These are phyloP conservation scores for Fusarium pininemorale DNA, from an alignment of 2,329 filamentous ascomycete species.

Conservation along the genomic window DNA sequence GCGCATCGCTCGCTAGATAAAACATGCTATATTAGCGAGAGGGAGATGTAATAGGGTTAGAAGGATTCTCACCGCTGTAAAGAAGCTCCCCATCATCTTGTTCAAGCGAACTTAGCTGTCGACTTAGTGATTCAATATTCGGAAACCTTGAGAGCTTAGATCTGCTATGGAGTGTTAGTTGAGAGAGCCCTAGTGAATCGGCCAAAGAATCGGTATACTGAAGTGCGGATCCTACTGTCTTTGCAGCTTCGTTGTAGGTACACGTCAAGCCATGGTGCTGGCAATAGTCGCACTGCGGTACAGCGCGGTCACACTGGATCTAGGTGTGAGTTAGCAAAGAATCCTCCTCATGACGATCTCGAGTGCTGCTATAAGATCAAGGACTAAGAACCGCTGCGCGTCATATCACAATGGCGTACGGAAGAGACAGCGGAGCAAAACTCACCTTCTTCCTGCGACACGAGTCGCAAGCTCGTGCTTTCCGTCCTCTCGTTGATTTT, in stretches of 20 bases:
- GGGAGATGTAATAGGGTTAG: rapidly evolving
- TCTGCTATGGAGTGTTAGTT: neutral
- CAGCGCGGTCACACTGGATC: slow-evolving; percentile 1
- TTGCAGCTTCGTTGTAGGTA: neutral
- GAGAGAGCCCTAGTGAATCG: rapidly evolving
- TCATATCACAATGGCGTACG: rapidly evolving
- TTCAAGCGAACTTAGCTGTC: rapidly evolving
- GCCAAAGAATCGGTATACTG: neutral
- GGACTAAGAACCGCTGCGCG: neutral
- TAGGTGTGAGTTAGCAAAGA: neutral
- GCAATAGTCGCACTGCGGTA: slow-evolving; percentile 9
- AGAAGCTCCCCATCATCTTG: neutral
- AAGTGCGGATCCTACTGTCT: neutral
- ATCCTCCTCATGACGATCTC: neutral
- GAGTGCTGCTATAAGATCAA: neutral
- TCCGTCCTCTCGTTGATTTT: neutral
- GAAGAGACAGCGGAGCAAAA: neutral
- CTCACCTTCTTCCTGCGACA: slow-evolving; percentile 4
- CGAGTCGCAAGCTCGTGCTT: slow-evolving; percentile 1
- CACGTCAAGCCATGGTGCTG: neutral
- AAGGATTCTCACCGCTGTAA: rapidly evolving
- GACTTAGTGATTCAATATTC: rapidly evolving
- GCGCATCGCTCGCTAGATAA: rapidly evolving
- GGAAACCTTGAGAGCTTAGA: rapidly evolving
- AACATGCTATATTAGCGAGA: rapidly evolving